Conservation (phyloP, 192 early-diverging fungal genomes). For the Cetraspora pellucida region DNA sequence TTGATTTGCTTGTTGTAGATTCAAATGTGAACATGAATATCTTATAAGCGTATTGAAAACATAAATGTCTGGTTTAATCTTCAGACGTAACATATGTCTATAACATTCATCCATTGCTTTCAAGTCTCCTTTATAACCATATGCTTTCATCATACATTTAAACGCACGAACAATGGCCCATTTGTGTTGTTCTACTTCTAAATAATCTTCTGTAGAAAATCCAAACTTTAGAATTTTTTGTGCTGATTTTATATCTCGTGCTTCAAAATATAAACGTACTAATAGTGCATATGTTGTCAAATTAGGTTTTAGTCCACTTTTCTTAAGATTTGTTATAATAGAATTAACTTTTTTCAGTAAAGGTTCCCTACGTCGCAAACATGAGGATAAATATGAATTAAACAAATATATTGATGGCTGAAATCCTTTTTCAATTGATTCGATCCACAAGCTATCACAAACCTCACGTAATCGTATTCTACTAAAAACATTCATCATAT, state of each 20-base stretch:
- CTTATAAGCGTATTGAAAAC: not conserved
- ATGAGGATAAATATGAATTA: constrained; percentile 24
- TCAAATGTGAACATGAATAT: not conserved
- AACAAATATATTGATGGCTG: constrained; percentile 5
- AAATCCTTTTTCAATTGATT: not conserved
- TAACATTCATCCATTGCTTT: constrained; percentile 5
- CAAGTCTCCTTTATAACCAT: constrained; percentile 14
- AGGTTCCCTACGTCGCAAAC: not conserved
- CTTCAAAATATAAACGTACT: not conserved
- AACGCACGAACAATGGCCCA: not conserved
- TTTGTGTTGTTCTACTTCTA: not conserved
- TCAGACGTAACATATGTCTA: not conserved
- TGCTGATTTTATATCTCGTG: not conserved
- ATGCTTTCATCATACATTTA: constrained; percentile 1
- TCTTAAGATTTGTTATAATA: not conserved
- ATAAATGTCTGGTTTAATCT: not conserved
- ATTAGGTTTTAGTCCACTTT: not conserved
- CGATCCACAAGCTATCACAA: constrained; percentile 15
- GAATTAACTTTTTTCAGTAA: not conserved
- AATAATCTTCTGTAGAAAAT: constrained; percentile 1
- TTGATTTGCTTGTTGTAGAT: not conserved
- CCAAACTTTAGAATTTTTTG: not conserved
- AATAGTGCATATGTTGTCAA: not conserved
- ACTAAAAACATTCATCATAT: constrained; percentile 20
- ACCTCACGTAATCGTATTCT: not conserved